Percentiles rank a stretch among this genome's conserved stretches.
Evolutionary conservation across 768 basidiomycete species (phyloP).

Genomic region (Psilocybe tampanensis): DNA sequence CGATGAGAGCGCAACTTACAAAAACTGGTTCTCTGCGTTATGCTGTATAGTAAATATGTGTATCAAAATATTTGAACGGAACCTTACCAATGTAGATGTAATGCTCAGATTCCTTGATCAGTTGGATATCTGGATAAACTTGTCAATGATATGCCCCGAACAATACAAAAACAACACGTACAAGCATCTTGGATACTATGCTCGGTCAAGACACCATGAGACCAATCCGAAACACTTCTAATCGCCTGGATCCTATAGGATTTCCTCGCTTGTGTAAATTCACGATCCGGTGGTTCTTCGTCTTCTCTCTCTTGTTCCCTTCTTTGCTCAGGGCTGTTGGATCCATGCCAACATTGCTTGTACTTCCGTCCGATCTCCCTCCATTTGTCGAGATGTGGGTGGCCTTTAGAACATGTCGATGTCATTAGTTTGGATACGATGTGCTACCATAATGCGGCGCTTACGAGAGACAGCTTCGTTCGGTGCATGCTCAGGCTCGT

Average conservation of each 20-base stretch:
- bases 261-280: conserved; percentile 42
- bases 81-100: conserved; percentile 90
- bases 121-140: conserved; percentile 50
- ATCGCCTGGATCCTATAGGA: conserved; percentile 78
- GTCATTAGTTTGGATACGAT: no score
- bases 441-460: conserved; percentile 17
- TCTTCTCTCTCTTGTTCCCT: neutral
- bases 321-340: neutral
- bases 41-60: no score
- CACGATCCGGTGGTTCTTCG: no score
- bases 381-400: conserved; percentile 72
- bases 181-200: conserved; percentile 93
- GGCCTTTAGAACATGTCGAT: no score
- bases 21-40: conserved; percentile 77
- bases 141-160: neutral
- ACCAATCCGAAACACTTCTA: conserved; percentile 92
- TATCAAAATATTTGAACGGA: no score
- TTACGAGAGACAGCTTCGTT: conserved; percentile 66
- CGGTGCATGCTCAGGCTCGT: conserved; percentile 60
- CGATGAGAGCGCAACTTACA: conserved; percentile 49
- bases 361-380: conserved; percentile 58
- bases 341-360: conserved; percentile 63
- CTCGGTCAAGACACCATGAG: conserved; percentile 88
- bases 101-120: conserved; percentile 85
- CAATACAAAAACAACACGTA: conserved; percentile 39